Conservation (phyloP, 2,329 filamentous ascomycete genomes). For the Sclerotinia minor region DNA sequence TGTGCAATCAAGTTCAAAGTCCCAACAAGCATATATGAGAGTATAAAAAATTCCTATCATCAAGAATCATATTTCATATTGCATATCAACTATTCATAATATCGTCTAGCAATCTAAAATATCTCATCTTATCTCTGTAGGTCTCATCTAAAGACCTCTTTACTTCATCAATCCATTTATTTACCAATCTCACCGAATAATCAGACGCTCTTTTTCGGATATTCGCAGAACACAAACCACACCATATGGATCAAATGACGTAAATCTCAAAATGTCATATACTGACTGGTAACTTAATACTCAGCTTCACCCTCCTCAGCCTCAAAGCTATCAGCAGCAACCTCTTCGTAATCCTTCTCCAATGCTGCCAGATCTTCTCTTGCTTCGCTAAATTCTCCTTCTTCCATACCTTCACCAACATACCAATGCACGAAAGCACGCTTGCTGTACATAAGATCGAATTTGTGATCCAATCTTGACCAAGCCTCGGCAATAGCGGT, state of each 20-base stretch:
- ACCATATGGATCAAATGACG: constrained; percentile 18
- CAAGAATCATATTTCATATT: constrained; percentile 12
- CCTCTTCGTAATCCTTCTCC: constrained; percentile 66
- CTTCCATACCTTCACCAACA: constrained; percentile 70
- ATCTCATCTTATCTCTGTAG: constrained; percentile 12
- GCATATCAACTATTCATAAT: constrained; percentile 18
- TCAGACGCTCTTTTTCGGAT: constrained; percentile 25
- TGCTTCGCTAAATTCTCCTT: constrained; percentile 66
- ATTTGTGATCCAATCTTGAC: constrained; percentile 65
- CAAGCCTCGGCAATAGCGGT: constrained; percentile 67
- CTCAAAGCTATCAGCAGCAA: constrained; percentile 56
- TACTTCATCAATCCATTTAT: not conserved
- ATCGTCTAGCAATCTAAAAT: constrained; percentile 19
- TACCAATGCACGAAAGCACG: constrained; percentile 72
- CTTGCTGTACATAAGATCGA: constrained; percentile 70
- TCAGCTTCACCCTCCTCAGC: constrained; percentile 49
- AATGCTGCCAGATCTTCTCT: constrained; percentile 65
- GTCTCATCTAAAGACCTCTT: not conserved
- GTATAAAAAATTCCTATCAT: not conserved
- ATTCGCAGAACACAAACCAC: constrained; percentile 25
- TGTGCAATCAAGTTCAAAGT: not conserved
- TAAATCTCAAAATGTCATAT: constrained; percentile 19
- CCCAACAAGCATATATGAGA: not conserved
- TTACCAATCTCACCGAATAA: constrained; percentile 19
- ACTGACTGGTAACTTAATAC: constrained; percentile 35